Evolutionary conservation across 1,284 basidiomycete genomes (phyloP), one percentile per base, ranked within the genome.

Genomic region (Pascua guehoae): DNA sequence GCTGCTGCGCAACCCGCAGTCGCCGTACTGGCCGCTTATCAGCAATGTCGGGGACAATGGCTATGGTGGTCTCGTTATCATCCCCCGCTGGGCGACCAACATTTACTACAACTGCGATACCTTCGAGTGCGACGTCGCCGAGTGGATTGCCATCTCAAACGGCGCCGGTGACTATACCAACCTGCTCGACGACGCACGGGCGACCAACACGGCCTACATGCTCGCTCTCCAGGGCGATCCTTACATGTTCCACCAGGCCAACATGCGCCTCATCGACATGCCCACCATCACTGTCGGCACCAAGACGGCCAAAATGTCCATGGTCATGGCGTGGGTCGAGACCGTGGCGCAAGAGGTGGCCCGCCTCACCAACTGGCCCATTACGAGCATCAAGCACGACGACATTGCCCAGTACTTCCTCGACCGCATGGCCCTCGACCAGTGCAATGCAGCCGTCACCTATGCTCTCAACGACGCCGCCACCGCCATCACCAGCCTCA

Each of bases 181-280:
- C 47, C 50, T 56, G 36, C 50, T 56, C 18, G 12, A 36, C 8
- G 49, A 49, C 50, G 50, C 55, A 15, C 37, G 45, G 46, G n/a
- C 36, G 2, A 47, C 45, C 41, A 56, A 56, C 50, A 38, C 41
- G 10, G 41, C 46, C 3, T 56, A 56, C 47, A 45, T 56, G 18
- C 37, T 56, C 36, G 17, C 41, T 7, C 55, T 56, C 40, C 24
- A 47, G 41, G 41, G 46, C 15, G 55, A 56, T 42, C 55, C 55
- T 5, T 56, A 52, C 55, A 56, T 56, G 55, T 56, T 56, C 55
- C 55, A 56, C 55, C 55, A 56, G 47, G 55, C 55, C 55, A 56
- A 56, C 47, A 12, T 56, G 50, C 55, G 55, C n/a, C 16, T 24
- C 46, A 40, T 16, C 8, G 55, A 56, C 50, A 52, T 52, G 50